A percentile compares a stretch with the other conserved stretches of the same genome.
phyloP scores from a whole-genome alignment of 352 stramenopile genomes.

The Globisporangium cylindrosporum region DNA sequence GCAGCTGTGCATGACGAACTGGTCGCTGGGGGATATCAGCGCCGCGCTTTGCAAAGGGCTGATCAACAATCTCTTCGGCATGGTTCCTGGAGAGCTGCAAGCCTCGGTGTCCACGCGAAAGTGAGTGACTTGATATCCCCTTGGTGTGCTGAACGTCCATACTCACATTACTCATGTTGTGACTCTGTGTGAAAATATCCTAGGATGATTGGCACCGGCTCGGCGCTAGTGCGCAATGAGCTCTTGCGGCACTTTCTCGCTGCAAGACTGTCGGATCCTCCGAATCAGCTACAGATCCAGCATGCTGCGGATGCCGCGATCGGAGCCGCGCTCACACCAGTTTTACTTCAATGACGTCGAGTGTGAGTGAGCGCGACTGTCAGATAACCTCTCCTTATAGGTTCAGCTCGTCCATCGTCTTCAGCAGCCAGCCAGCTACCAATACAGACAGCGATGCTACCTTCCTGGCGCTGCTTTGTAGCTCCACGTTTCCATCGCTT shows the following conservation, averaged over 20 bases:
- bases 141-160: neutral
- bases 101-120: constrained; percentile 26
- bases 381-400: too few relatives aligned
- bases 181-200: constrained; percentile 1
- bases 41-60: constrained; percentile 60
- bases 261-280: constrained; percentile 30
- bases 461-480: too few relatives aligned
- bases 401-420: too few relatives aligned
- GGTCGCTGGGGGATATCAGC: constrained; percentile 69
- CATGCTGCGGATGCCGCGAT: constrained; percentile 53
- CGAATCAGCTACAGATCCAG: constrained; percentile 37
- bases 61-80: constrained; percentile 67
- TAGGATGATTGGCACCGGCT: constrained; percentile 75
- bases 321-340: constrained; percentile 44
- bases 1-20: constrained; percentile 58
- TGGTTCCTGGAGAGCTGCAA: constrained; percentile 54
- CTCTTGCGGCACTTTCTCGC: constrained; percentile 55
- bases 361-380: neutral
- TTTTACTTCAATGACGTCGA: constrained; percentile 23
- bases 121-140: constrained; percentile 26
- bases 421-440: too few relatives aligned
- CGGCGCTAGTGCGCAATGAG: constrained; percentile 61
- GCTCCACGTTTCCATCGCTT: too few relatives aligned
- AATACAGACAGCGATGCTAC: too few relatives aligned
- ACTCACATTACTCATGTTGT: constrained; percentile 5